Base-by-base conservation (phyloP, 768 basidiomycete species). In the Fomitopsis serialis region DNA sequence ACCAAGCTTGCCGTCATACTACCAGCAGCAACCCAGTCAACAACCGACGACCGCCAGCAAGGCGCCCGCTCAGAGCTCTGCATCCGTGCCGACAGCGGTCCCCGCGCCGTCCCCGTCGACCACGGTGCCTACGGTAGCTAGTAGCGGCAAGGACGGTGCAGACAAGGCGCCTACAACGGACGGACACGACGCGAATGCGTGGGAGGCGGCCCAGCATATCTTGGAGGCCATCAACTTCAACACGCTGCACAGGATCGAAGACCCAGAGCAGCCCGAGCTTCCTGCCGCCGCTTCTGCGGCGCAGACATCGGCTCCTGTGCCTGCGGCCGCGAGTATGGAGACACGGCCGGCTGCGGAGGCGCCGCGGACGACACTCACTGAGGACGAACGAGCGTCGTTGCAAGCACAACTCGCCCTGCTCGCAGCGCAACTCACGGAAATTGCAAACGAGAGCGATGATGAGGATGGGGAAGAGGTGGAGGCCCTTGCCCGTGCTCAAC, bases 181-280 rank as follows among this genome's bases (percentile, higher is more conserved):
- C 15, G 72, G 74, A 46, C 64, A 60, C 10, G 72, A 78, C 44
- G 74, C 72, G 54, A 83, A 86, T 54, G 84, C 85, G 12, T 89
- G 86, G 77, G 82, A 87, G 62, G 87, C 87, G 0, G 87, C 87
- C 8, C 85, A 89, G 61, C 85, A 79, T 56, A 89, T 89, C 45
- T 73, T 89, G 50, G 81, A 84, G 60, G 87, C 86, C 2, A 87
- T 89, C 69, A 87, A 88, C 64, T 87, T 88, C 61, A 81, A 80
- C 3, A 72, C 70, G 21, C 66, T 85, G 24, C 51, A 53, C 9
- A 59, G 35, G 54, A 49, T 55, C 46, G 58, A 56, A 40, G 37
- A 19, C 8, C 24, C 34, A 23, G 52, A 25, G 29, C 54, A 47
- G 36, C 5, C 56, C 9, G 34, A 53, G 6, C 35, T 36, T n/a